Evolutionary conservation across 2,329 filamentous ascomycete genomes (phyloP), one percentile per base, ranked within the genome.

Genomic region (Seiridium cupressi): DNA sequence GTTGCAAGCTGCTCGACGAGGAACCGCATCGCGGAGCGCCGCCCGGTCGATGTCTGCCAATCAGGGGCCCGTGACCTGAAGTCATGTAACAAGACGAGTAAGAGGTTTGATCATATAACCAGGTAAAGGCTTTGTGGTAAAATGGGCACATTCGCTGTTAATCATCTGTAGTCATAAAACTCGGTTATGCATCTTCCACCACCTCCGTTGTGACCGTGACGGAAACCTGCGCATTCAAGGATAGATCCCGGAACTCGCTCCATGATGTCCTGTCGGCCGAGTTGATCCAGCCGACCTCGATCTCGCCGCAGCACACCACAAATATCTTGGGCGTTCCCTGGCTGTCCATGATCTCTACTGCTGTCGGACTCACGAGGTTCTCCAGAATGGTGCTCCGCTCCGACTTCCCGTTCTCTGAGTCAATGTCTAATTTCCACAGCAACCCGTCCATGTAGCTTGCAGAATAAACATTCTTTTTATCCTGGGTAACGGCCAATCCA

Each of bases 401-500:
- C 6, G 54, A 11, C 44, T 35, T 47, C 18, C 54, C 54, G 26
- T 13, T 40, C 38, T 47, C 42, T 3, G 46, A 31, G 42, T 18
- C 40, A 18, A 57, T 57, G 18, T 47, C 44, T 13, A 47, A 7
- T 42, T 67, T 65, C 64, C 67, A 67, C 34, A 73, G 58, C 35
- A 40, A 18, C 11, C 61, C 61, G 26, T 61, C 55, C 32, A 51
- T 44, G 26, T 58, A 61, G 38, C 67, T 68, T 11, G 66, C 69
- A 18, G 68, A 68, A 61, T 69, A 73, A n/a, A 63, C 65, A 11
- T 64, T 47, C 4, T 62, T 62, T 40, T 65, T 61, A 57, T 69
- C 68, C 5, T 54, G 46, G 8, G 67, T 56, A 31, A 72, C 57
- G 5, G 66, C 64, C 55, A 72, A 51, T 2, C 70, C 71, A 54